Percentiles rank a stretch among this genome's conserved stretches.
Conservation (phyloP, 2,329 filamentous ascomycete genomes). For the Alternaria ethzedia region DNA sequence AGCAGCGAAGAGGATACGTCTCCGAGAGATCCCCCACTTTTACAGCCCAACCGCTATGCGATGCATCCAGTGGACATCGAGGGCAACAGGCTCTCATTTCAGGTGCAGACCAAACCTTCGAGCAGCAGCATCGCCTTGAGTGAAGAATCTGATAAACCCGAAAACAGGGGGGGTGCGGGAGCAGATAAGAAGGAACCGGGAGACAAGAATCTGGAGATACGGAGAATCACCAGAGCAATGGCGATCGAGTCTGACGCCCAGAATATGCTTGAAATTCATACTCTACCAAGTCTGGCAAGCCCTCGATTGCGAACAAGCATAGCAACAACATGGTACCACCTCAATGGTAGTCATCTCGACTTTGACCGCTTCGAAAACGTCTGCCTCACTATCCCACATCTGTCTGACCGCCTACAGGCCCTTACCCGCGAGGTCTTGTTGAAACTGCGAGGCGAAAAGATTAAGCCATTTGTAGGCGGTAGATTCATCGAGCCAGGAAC, state of each 20-base stretch:
- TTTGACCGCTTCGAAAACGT: slow-evolving; percentile 32
- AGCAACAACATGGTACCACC: slow-evolving; percentile 36
- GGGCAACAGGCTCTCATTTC: slow-evolving; percentile 32
- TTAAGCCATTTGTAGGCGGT: slow-evolving; percentile 32
- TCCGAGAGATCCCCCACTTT: not conserved
- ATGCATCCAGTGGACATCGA: slow-evolving; percentile 26
- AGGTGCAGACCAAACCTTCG: slow-evolving; percentile 16
- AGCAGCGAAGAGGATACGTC: not conserved
- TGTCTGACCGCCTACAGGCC: slow-evolving; percentile 23
- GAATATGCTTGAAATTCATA: slow-evolving; percentile 28
- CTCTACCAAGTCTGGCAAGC: slow-evolving; percentile 30
- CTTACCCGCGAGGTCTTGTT: slow-evolving; percentile 24
- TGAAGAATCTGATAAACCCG: not conserved
- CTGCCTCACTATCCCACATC: slow-evolving; percentile 27
- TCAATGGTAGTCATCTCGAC: slow-evolving; percentile 28
- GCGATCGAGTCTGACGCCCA: slow-evolving; percentile 17
- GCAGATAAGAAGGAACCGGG: not conserved
- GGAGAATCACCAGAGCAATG: slow-evolving; percentile 35
- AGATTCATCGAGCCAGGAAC: slow-evolving; percentile 45
- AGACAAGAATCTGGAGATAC: slow-evolving; percentile 25
- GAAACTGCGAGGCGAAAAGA: slow-evolving; percentile 34
- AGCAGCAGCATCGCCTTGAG: not conserved
- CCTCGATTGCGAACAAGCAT: slow-evolving; percentile 6
- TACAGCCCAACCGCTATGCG: not conserved
- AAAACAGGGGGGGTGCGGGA: not conserved